Percentiles rank a stretch among this genome's conserved stretches.
These are phyloP conservation scores for Medicago arabica DNA, from an alignment of 306 rosid genomes.

Conservation along the genomic window DNA sequence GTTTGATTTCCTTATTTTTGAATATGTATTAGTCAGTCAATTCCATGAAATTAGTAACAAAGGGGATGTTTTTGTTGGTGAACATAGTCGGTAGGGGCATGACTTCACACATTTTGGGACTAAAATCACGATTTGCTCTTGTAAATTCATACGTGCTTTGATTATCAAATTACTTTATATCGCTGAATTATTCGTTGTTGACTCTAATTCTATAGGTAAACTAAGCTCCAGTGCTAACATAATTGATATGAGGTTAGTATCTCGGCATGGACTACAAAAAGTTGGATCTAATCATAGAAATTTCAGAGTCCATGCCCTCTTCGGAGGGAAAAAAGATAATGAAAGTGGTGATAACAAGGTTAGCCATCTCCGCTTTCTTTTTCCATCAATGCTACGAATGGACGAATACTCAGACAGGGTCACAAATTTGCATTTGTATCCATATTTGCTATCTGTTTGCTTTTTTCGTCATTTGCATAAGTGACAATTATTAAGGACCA, in stretches of 20 bases:
- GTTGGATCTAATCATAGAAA: constrained; percentile 46
- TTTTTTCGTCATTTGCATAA: neutral
- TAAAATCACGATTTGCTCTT: neutral
- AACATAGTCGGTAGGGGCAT: neutral
- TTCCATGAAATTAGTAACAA: neutral
- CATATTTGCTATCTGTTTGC: neutral
- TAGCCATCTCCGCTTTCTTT: constrained; percentile 32
- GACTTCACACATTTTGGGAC: neutral
- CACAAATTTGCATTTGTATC: neutral
- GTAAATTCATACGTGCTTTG: constrained; percentile 16
- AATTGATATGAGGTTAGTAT: constrained; percentile 50
- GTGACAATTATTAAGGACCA: neutral
- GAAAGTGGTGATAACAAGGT: constrained; percentile 78
- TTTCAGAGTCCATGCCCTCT: constrained; percentile 58
- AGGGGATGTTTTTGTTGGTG: neutral
- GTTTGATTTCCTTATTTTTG: neutral
- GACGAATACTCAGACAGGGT: neutral
- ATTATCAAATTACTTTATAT: neutral
- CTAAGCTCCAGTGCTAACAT: constrained; percentile 51
- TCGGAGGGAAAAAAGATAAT: constrained; percentile 79
- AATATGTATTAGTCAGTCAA: neutral
- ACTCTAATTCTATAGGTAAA: constrained; percentile 48
- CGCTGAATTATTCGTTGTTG: neutral
- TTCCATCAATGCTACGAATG: constrained; percentile 3
- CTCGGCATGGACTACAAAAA: constrained; percentile 38